Evolutionary conservation across 345 rosid species (phyloP).

Genomic region (Syzygium grande): DNA sequence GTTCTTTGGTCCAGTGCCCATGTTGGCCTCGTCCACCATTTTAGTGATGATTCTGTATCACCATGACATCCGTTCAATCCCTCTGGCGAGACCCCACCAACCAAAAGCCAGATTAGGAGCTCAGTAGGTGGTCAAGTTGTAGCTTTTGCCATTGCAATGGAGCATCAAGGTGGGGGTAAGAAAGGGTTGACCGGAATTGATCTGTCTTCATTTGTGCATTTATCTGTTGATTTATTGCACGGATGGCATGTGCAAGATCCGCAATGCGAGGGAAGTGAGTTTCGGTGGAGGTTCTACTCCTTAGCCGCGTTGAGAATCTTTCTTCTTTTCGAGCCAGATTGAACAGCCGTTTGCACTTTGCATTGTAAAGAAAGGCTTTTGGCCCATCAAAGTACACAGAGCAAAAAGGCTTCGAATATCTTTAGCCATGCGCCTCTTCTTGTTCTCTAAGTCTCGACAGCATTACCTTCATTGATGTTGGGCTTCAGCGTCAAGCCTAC

Average conservation of each 20-base stretch:
- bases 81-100: conserved; percentile 18
- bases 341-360: not conserved
- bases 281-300: not conserved
- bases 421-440: not conserved
- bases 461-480: not conserved
- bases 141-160: not conserved
- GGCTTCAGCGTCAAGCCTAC: not conserved
- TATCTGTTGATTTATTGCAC: not conserved
- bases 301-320: not conserved
- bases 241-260: not conserved
- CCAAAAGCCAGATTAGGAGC: not conserved
- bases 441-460: not conserved
- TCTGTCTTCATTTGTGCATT: not conserved
- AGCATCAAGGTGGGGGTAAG: not conserved
- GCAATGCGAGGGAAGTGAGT: not conserved
- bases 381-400: not conserved
- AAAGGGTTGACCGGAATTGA: not conserved
- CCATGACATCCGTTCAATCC: conserved; percentile 46
- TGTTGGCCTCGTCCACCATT: conserved; percentile 45
- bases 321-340: not conserved
- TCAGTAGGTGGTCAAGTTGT: not conserved
- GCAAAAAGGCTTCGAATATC: not conserved
- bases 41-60: conserved; percentile 37
- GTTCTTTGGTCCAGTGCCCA: conserved; percentile 25
- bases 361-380: not conserved